Evolutionary conservation across 169 alveolate species (phyloP), one percentile per base, ranked within the genome.

Genomic region (Plasmodium inui): DNA sequence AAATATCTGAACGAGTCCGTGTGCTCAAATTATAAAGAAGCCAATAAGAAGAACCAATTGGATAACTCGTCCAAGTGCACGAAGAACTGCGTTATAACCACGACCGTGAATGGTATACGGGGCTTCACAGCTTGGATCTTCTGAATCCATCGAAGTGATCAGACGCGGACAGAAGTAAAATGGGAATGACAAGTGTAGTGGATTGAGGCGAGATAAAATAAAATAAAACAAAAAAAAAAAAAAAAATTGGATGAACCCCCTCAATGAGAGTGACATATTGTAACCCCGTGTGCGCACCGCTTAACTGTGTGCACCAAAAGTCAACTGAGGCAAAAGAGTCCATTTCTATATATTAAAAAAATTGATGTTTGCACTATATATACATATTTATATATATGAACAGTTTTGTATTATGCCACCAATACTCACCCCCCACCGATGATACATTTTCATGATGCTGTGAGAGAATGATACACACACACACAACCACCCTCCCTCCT

Each of bases 1-100:
- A 89, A 89, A 53, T 89, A 89, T 53, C 57, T 89, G 41, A 89
- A 89, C 72, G 94, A 89, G 22, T 89, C 94, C 4, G 94, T 89
- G 19, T 89, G 94, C 46, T 89, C 94, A 10, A 89, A 89, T 79
- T 89, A 79, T 89, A 89, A 72, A 79, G 94, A 89, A 5, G 86
- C 86, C 53, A 89, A 89, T 41, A 78, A 78, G 34, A 89, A 67
- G 12, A 70, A 79, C 46, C 57, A 89, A 19, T 10, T 89, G 53
- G n/a, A 78, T 34, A 28, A 67, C 9, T 17, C 94, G 8, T 55
- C 89, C 5, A 39, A 78, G 50, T 50, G 79, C 73, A 41, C 34
- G 30, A 57, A 80, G 71, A 80, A 80, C 71, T 67, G 89, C 73
- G 82, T 89, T 22, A 17, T 89, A 79, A 78, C 79, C 73, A 19